These are phyloP conservation scores for Aphanoascus verrucosus DNA, from an alignment of 2,329 filamentous ascomycete genomes.

Conservation along the genomic window DNA sequence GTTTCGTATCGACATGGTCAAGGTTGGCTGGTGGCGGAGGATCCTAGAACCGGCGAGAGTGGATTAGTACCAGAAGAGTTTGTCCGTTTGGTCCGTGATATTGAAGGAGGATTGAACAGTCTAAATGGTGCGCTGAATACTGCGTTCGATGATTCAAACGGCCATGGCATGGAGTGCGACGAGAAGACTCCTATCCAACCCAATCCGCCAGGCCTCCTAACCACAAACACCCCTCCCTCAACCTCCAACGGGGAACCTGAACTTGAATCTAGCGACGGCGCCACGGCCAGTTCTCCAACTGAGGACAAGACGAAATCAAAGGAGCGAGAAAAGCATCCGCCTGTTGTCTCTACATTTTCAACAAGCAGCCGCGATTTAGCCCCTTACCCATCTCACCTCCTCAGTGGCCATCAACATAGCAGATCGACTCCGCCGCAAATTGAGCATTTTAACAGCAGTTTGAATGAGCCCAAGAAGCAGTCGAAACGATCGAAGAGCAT, in stretches of 20 bases:
- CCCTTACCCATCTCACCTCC: conserved; percentile 35
- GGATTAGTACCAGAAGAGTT: conserved; percentile 95
- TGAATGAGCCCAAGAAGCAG: conserved; percentile 3
- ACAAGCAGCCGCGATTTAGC: conserved; percentile 43
- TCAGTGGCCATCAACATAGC: conserved; percentile 23
- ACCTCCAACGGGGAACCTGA: not conserved
- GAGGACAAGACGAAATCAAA: conserved; percentile 8
- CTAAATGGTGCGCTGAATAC: conserved; percentile 46
- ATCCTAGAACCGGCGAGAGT: conserved; percentile 86
- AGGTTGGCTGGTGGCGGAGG: conserved; percentile 94
- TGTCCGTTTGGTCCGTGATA: conserved; percentile 80
- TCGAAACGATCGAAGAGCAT: conserved; percentile 16
- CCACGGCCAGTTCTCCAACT: not conserved
- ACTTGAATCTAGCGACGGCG: not conserved
- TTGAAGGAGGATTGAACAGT: conserved; percentile 77
- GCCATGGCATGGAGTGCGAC: conserved; percentile 18
- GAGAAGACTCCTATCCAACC: conserved; percentile 26
- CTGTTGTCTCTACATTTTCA: conserved; percentile 43
- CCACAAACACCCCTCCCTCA: not conserved
- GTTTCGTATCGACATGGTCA: conserved; percentile 94
- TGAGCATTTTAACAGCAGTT: conserved; percentile 20
- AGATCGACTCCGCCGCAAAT: conserved; percentile 21
- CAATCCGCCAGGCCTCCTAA: conserved; percentile 9
- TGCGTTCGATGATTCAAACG: conserved; percentile 11
- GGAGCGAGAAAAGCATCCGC: conserved; percentile 29